phyloP scores from a whole-genome alignment of 2,329 filamentous ascomycete species.

The Furcasterigmium furcatum region DNA sequence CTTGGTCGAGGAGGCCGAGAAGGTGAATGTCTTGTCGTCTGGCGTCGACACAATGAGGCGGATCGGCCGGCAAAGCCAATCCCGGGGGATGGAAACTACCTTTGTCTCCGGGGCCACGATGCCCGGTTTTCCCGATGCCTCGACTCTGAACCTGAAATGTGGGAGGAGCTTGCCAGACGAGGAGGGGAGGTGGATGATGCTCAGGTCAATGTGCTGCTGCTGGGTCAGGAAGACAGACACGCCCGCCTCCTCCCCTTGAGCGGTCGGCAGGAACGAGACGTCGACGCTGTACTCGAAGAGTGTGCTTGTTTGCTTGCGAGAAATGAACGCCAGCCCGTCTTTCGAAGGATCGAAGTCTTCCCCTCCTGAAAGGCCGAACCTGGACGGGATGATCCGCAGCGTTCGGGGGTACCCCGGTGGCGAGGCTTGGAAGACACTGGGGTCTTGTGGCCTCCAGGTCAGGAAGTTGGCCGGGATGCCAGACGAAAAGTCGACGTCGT shows the following conservation, averaged over 20 bases:
- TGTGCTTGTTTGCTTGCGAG: slow-evolving; percentile 51
- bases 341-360: slow-evolving; percentile 35
- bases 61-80: slow-evolving; percentile 30
- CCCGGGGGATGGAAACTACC: slow-evolving; percentile 30
- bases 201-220: slow-evolving; percentile 47
- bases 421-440: slow-evolving; percentile 31
- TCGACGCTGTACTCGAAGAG: slow-evolving; percentile 48
- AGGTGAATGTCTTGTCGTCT: slow-evolving; percentile 41
- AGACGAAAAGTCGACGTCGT: slow-evolving; percentile 41
- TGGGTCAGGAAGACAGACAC: slow-evolving; percentile 51
- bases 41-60: slow-evolving; percentile 35
- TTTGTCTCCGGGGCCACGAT: slow-evolving; percentile 27
- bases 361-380: slow-evolving; percentile 14
- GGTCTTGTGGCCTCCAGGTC: slow-evolving; percentile 40
- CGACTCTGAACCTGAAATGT: slow-evolving; percentile 40
- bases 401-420: slow-evolving; percentile 32
- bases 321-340: slow-evolving; percentile 42
- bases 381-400: slow-evolving; percentile 14
- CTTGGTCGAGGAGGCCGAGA: slow-evolving; percentile 28
- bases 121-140: slow-evolving; percentile 29
- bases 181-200: slow-evolving; percentile 27
- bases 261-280: slow-evolving; percentile 35
- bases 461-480: slow-evolving; percentile 40
- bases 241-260: slow-evolving; percentile 44
- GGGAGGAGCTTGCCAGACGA: slow-evolving; percentile 18